Conservation (phyloP, 768 basidiomycete species). For the Russula foetens region DNA sequence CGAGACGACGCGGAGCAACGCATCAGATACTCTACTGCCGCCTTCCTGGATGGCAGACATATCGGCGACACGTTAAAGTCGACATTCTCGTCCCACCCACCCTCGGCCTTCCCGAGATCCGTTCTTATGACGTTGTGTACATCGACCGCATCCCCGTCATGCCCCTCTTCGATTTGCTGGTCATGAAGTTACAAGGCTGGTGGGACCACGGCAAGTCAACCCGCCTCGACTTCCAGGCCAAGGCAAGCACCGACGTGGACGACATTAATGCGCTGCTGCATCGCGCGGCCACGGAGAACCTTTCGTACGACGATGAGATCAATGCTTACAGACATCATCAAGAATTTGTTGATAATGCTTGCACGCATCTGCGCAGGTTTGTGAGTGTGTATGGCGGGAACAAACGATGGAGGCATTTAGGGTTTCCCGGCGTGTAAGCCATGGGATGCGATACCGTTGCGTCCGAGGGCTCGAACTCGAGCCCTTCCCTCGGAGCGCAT, state of each 20-base stretch:
- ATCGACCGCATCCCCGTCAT: slow-evolving; percentile 1
- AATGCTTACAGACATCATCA: background rate
- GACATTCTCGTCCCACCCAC: slow-evolving; percentile 8
- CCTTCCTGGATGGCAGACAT: background rate
- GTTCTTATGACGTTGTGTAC: background rate
- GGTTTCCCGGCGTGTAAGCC: background rate
- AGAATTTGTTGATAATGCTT: background rate
- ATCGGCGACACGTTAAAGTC: background rate
- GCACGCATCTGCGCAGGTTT: background rate
- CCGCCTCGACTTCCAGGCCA: background rate
- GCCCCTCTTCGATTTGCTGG: slow-evolving; percentile 1
- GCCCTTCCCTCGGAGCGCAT: background rate
- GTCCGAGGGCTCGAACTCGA: background rate
- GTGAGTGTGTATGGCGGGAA: background rate
- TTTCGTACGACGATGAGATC: background rate
- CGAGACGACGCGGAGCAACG: background rate
- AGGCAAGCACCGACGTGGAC: background rate
- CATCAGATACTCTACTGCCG: background rate
- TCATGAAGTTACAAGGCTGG: slow-evolving; percentile 13
- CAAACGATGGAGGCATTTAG: background rate
- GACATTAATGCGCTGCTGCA: slow-evolving; percentile 4
- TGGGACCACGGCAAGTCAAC: background rate
- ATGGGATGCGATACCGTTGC: background rate
- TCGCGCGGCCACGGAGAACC: background rate
- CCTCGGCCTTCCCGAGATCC: background rate